Evolutionary conservation across 495 filamentous ascomycete genomes (phyloP).

Genomic region (Corynascus novoguineensis): DNA sequence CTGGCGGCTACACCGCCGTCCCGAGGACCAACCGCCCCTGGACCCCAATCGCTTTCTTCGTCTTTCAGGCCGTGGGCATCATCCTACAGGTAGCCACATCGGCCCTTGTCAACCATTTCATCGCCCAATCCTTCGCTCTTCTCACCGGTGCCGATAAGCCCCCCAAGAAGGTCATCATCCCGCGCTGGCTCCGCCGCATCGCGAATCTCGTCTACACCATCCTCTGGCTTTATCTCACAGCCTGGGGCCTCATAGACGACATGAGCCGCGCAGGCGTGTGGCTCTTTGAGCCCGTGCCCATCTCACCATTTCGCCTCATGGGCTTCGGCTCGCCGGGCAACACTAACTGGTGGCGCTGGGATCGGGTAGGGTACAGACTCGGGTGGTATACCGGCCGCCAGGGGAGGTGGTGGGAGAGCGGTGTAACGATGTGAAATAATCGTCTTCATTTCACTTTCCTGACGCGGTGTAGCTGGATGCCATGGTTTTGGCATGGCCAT

Average conservation of each 20-base stretch:
- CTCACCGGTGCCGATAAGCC: too few relatives aligned
- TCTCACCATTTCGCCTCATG: conserved; percentile 53
- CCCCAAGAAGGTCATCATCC: too few relatives aligned
- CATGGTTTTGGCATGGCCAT: too few relatives aligned
- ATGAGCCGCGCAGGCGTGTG: conserved; percentile 57
- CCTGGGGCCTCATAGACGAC: conserved; percentile 52
- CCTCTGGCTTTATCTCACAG: conserved; percentile 55
- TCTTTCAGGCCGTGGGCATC: conserved; percentile 46
- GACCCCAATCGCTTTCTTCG: conserved; percentile 48
- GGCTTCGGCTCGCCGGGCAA: conserved; percentile 50
- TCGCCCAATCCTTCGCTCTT: background rate
- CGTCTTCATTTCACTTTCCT: background rate
- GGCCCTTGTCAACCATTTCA: background rate
- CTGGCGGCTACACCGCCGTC: conserved; percentile 48
- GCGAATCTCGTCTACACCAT: conserved; percentile 51
- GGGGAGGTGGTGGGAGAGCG: conserved; percentile 57
- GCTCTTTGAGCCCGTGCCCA: conserved; percentile 63
- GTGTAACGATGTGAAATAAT: conserved; percentile 40
- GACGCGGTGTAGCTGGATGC: background rate
- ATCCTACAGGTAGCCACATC: background rate
- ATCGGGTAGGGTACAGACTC: conserved; percentile 43
- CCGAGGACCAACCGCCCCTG: conserved; percentile 13
- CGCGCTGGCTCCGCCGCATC: conserved; percentile 32
- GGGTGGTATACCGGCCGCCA: conserved; percentile 45
- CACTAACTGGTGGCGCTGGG: conserved; percentile 54